Conservation (phyloP, 2,329 filamentous ascomycete species). For the Aspergillus arachidicola region DNA sequence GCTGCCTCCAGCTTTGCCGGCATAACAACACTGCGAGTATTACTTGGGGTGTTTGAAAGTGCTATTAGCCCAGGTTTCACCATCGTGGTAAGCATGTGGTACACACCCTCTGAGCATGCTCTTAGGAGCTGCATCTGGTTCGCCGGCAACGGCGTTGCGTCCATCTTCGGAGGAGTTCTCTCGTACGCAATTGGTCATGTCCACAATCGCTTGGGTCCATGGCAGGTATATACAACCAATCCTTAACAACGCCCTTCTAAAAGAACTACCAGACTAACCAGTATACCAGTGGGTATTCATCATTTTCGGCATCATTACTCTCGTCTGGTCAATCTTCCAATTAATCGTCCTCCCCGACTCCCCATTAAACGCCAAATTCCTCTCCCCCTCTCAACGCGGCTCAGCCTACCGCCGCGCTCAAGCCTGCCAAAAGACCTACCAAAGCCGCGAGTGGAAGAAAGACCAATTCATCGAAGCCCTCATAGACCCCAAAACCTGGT, state of each 20-base stretch:
- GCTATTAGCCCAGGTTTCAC: slow-evolving; percentile 7
- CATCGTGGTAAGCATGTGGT: slow-evolving; percentile 20
- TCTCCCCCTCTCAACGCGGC: slow-evolving; percentile 12
- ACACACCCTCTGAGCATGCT: slow-evolving; percentile 26
- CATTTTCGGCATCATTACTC: slow-evolving; percentile 19
- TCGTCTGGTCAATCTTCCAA: slow-evolving; percentile 11
- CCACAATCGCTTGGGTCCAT: slow-evolving; percentile 21
- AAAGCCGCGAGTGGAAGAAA: slow-evolving; percentile 13
- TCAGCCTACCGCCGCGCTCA: slow-evolving; percentile 11
- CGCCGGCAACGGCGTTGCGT: slow-evolving; percentile 44
- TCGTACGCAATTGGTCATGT: slow-evolving; percentile 50
- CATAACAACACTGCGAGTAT: slow-evolving; percentile 45
- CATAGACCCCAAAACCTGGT: slow-evolving; percentile 36
- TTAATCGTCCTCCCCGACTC: slow-evolving; percentile 16
- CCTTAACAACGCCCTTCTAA: no score
- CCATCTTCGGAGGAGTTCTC: slow-evolving; percentile 47
- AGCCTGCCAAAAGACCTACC: slow-evolving; percentile 5
- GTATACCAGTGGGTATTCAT: slow-evolving; percentile 5
- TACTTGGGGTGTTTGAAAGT: slow-evolving; percentile 38
- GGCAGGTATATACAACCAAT: slow-evolving; percentile 14
- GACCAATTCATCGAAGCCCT: slow-evolving; percentile 37
- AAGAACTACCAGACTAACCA: background rate
- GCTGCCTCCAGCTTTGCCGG: slow-evolving; percentile 42
- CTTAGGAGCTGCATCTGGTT: slow-evolving; percentile 32
- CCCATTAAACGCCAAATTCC: slow-evolving; percentile 13